phyloP scores from a whole-genome alignment of 2,329 filamentous ascomycete species.

The Xylaria polymorpha region DNA sequence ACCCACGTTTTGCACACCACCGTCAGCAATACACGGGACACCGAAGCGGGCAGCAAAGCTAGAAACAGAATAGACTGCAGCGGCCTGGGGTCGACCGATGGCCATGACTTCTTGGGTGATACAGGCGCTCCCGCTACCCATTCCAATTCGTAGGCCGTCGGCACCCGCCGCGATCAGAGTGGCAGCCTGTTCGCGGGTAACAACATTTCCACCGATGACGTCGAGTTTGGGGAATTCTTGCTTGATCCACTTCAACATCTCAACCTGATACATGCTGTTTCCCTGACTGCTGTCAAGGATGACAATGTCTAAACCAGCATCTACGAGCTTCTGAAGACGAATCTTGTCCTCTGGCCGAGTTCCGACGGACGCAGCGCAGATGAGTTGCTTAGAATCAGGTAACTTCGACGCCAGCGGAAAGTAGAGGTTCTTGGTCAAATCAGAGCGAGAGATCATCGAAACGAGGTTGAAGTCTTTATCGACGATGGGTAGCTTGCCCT shows the following conservation, averaged over 20 bases:
- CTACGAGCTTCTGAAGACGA: constrained; percentile 86
- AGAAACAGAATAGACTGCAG: constrained; percentile 89
- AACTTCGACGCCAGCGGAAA: constrained; percentile 97
- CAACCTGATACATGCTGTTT: constrained; percentile 98
- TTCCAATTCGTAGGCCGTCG: constrained; percentile 96
- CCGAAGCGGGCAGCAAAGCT: constrained; percentile 92
- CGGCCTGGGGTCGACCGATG: constrained; percentile 94
- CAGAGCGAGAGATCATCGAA: constrained; percentile 92
- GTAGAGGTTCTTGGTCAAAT: constrained; percentile 98
- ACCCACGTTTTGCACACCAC: constrained; percentile 97
- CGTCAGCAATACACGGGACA: constrained; percentile 97
- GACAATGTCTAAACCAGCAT: constrained; percentile 94
- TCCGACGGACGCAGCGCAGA: constrained; percentile 94
- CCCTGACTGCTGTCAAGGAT: constrained; percentile 96
- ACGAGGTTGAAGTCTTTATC: constrained; percentile 86
- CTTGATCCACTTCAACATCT: constrained; percentile 98
- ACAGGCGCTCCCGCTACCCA: constrained; percentile 97
- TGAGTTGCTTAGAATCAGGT: constrained; percentile 95
- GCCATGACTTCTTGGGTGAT: constrained; percentile 99
- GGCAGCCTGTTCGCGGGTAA: constrained; percentile 96
- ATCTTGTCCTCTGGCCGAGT: constrained; percentile 93
- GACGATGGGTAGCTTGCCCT: constrained; percentile 96
- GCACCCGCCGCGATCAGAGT: constrained; percentile 91
- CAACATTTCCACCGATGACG: constrained; percentile 98
- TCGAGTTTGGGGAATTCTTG: constrained; percentile 84